Evolutionary conservation across 1,284 basidiomycete species (phyloP).

Genomic region (Puccinia triticina): DNA sequence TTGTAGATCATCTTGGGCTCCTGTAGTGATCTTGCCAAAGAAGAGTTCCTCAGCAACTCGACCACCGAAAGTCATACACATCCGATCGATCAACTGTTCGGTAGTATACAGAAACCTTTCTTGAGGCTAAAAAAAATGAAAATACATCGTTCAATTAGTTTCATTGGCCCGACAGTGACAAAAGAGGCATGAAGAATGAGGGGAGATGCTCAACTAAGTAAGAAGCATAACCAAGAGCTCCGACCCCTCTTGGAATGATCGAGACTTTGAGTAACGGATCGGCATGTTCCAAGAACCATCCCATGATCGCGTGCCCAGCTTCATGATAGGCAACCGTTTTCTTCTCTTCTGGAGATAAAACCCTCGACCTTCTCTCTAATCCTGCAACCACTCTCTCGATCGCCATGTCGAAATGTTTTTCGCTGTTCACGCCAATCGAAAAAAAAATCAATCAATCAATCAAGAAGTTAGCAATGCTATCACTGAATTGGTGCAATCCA

Average conservation of each 20-base stretch:
- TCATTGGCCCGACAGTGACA: background rate
- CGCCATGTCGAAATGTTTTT: slow-evolving; percentile 90
- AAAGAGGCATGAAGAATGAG: background rate
- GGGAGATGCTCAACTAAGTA: slow-evolving; percentile 66
- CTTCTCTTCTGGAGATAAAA: slow-evolving; percentile 94
- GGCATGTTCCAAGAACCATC: slow-evolving; percentile 97
- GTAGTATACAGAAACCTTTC: slow-evolving; percentile 95
- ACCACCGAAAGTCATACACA: slow-evolving; percentile 99
- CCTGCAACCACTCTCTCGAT: slow-evolving; percentile 98
- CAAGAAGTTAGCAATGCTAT: background rate
- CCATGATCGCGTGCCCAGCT: slow-evolving; percentile 96
- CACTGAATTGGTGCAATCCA: background rate
- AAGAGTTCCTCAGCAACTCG: slow-evolving; percentile 98
- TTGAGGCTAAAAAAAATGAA: slow-evolving; percentile 76
- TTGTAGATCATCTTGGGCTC: slow-evolving; percentile 74
- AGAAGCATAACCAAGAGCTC: slow-evolving; percentile 87
- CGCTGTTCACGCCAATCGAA: slow-evolving; percentile 56
- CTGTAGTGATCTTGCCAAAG: slow-evolving; percentile 94
- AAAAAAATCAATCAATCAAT: background rate
- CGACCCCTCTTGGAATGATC: slow-evolving; percentile 95
- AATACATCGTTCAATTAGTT: background rate
- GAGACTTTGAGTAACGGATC: slow-evolving; percentile 97
- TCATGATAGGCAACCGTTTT: slow-evolving; percentile 99
- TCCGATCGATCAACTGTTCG: slow-evolving; percentile 89
- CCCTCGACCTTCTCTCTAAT: slow-evolving; percentile 89